These are phyloP conservation scores for Moesziomyces parantarcticus DNA, from an alignment of 1,284 basidiomycete genomes.

Conservation along the genomic window DNA sequence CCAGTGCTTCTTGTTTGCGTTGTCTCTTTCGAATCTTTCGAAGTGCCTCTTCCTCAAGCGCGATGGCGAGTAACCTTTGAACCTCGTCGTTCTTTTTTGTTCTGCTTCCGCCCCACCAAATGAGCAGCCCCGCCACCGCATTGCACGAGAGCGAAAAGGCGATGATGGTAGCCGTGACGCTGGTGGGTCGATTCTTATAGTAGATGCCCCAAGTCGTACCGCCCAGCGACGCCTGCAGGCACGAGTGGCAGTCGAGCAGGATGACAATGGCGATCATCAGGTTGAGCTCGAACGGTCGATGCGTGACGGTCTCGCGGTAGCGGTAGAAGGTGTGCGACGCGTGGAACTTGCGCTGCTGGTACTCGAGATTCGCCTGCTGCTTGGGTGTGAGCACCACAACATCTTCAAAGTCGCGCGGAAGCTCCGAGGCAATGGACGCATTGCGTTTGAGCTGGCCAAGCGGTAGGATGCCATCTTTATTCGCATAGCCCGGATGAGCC, in stretches of 20 bases:
- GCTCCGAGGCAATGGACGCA: constrained; percentile 58
- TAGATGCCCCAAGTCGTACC: constrained; percentile 83
- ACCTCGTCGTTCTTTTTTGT: constrained; percentile 83
- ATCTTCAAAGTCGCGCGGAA: constrained; percentile 56
- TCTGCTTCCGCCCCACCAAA: constrained; percentile 80
- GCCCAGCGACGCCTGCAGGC: constrained; percentile 72
- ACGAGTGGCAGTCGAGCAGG: constrained; percentile 61
- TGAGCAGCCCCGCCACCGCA: constrained; percentile 80
- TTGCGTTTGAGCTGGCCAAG: constrained; percentile 52
- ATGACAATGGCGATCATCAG: constrained; percentile 52
- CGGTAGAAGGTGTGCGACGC: constrained; percentile 78
- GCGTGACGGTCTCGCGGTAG: constrained; percentile 85
- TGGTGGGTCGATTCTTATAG: constrained; percentile 69
- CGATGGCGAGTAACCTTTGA: constrained; percentile 76
- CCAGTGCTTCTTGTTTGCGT: constrained; percentile 3
- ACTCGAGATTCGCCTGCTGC: constrained; percentile 61
- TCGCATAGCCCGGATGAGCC: constrained; percentile 19
- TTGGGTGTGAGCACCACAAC: constrained; percentile 61
- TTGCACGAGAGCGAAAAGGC: constrained; percentile 82
- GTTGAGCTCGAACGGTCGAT: constrained; percentile 78
- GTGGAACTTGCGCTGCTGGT: constrained; percentile 65
- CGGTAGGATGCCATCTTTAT: constrained; percentile 44
- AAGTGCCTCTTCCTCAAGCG: constrained; percentile 71
- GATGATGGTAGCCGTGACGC: constrained; percentile 77
- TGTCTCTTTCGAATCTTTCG: constrained; percentile 40